Conservation (phyloP, 2,329 filamentous ascomycete genomes). For the Ophiostoma piceae region DNA sequence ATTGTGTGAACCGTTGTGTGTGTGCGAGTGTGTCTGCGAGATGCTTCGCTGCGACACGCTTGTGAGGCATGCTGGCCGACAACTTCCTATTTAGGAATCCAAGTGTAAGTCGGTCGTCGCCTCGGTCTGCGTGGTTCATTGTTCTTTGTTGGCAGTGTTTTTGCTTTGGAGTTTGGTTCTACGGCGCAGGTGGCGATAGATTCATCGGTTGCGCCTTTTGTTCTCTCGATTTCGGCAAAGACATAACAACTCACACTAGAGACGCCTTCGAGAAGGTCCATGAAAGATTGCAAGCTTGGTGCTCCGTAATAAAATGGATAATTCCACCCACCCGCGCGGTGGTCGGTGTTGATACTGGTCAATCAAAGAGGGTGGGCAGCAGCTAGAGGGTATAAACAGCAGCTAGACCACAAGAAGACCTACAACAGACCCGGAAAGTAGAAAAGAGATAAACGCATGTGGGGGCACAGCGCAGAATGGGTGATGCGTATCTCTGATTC, state of each 20-base stretch:
- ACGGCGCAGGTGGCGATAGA: not conserved
- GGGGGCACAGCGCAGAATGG: not conserved
- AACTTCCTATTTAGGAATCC: not conserved
- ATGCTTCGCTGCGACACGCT: not conserved
- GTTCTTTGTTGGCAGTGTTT: not conserved
- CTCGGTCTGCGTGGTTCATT: not conserved
- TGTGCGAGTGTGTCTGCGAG: not conserved
- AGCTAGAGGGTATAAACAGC: not conserved
- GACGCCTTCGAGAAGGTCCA: conserved; percentile 25
- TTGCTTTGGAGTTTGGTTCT: not conserved
- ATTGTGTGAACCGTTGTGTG: not conserved
- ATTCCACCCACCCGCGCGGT: conserved; percentile 6
- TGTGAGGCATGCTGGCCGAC: not conserved
- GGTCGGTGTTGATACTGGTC: not conserved
- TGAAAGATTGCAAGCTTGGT: conserved; percentile 17
- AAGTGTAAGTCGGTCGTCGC: not conserved
- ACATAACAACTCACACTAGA: not conserved
- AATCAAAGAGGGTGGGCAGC: not conserved
- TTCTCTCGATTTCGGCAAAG: not conserved
- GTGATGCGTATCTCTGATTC: not conserved
- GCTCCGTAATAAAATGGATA: conserved; percentile 2
- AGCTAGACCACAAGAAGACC: not conserved
- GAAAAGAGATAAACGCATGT: conserved; percentile 8
- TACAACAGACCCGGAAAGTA: not conserved
- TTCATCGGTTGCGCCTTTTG: not conserved